Evolutionary conservation across 2,329 filamentous ascomycete genomes (phyloP).

Genomic region (Colletotrichum liaoningense): DNA sequence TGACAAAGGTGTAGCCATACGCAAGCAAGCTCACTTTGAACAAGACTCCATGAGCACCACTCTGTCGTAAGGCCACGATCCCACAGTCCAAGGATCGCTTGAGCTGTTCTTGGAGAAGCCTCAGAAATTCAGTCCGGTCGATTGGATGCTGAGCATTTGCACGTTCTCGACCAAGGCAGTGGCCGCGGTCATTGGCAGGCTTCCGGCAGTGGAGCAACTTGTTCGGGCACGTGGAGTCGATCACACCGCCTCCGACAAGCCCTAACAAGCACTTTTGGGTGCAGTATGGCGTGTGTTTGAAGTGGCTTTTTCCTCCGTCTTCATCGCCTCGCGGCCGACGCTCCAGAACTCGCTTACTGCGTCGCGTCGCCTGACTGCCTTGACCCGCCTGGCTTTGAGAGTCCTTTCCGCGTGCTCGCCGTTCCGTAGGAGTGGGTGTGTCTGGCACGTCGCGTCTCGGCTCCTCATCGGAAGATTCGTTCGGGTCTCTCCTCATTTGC

Average conservation of each 20-base stretch:
- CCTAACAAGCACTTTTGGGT: constrained; percentile 53
- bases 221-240: constrained; percentile 53
- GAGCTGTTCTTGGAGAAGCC: constrained; percentile 47
- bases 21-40: constrained; percentile 53
- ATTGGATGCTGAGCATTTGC: constrained; percentile 42
- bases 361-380: constrained; percentile 29
- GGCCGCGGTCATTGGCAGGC: neutral
- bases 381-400: constrained; percentile 25
- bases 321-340: constrained; percentile 4
- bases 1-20: constrained; percentile 56
- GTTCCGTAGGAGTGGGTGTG: constrained; percentile 1
- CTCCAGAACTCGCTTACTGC: constrained; percentile 37
- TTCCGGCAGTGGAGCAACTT: constrained; percentile 43
- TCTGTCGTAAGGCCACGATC: constrained; percentile 41
- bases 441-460: neutral
- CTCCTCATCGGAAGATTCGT: neutral
- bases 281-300: constrained; percentile 44
- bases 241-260: constrained; percentile 42
- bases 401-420: neutral
- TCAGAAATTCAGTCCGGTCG: constrained; percentile 41
- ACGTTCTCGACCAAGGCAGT: constrained; percentile 41
- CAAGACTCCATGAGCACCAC: constrained; percentile 50
- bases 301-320: neutral
- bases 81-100: constrained; percentile 43
- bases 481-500: neutral